Conservation (phyloP, 768 basidiomycete species). For the Leccinum subtestaceum region DNA sequence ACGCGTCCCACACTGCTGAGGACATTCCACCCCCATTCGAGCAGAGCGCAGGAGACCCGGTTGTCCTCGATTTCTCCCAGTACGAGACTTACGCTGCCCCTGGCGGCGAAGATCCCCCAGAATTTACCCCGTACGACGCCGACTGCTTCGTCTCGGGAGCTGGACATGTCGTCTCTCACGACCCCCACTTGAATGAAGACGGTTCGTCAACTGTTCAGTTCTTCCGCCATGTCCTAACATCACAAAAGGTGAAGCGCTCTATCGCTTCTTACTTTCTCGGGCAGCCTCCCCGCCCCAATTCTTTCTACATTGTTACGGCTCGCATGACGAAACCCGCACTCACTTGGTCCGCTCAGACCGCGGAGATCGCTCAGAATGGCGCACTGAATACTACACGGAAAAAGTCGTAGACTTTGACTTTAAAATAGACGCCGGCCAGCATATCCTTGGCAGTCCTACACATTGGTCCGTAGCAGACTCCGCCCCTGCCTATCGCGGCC, state of each 20-base stretch:
- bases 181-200: conserved; percentile 64
- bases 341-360: conserved; percentile 41
- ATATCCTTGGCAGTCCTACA: conserved; percentile 38
- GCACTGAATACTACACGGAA: conserved; percentile 54
- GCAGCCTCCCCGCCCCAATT: conserved; percentile 44
- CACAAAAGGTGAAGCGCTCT: conserved; percentile 60
- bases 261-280: conserved; percentile 67
- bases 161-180: conserved; percentile 66
- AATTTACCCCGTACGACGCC: conserved; percentile 61
- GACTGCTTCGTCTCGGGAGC: conserved; percentile 48
- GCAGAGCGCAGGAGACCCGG: conserved; percentile 23
- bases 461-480: conserved; percentile 65
- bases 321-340: conserved; percentile 52
- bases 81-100: conserved; percentile 21
- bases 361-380: conserved; percentile 34
- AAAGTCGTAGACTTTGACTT: conserved; percentile 70
- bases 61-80: conserved; percentile 24
- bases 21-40: conserved; percentile 29
- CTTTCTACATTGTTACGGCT: conserved; percentile 49
- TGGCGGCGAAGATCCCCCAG: conserved; percentile 53
- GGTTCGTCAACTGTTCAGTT: conserved; percentile 34
- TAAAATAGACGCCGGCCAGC: conserved; percentile 49
- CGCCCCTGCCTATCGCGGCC: conserved; percentile 63
- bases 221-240: conserved; percentile 3
- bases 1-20: neutral